Evolutionary conservation across 768 basidiomycete genomes (phyloP).

Genomic region (Serendipita vermifera): DNA sequence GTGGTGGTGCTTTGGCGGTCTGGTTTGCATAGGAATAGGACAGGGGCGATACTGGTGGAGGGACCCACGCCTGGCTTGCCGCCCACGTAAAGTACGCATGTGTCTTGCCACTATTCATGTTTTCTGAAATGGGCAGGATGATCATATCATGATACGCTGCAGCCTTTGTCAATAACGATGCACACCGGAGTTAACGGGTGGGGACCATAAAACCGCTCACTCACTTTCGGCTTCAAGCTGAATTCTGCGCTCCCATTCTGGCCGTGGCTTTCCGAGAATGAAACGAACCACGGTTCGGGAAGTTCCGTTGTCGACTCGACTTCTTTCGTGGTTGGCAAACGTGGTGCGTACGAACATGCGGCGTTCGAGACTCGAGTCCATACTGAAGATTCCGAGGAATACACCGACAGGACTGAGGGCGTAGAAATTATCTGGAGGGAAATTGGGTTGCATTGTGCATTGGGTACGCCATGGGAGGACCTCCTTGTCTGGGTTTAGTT

Average conservation of each 20-base stretch:
- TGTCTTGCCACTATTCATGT: constrained; percentile 94
- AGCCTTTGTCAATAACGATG: constrained; percentile 10
- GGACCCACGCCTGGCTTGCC: constrained; percentile 79
- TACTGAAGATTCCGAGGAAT: constrained; percentile 81
- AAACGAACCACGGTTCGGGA: constrained; percentile 81
- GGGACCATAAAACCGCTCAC: constrained; percentile 24
- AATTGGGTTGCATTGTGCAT: constrained; percentile 61
- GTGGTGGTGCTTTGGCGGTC: constrained; percentile 39
- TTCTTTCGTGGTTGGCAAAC: constrained; percentile 75
- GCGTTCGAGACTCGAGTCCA: constrained; percentile 72
- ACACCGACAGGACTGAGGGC: constrained; percentile 69
- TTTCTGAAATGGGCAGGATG: constrained; percentile 72
- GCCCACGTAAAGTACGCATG: constrained; percentile 91
- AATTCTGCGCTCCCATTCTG: constrained; percentile 65
- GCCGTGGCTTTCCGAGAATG: constrained; percentile 71
- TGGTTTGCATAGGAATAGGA: constrained; percentile 54
- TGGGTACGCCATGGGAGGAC: constrained; percentile 90
- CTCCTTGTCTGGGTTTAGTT: constrained; percentile 92
- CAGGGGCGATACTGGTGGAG: constrained; percentile 39
- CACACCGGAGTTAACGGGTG: not conserved
- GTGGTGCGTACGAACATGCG: constrained; percentile 78
- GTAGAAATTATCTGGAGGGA: constrained; percentile 65
- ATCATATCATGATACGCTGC: constrained; percentile 77
- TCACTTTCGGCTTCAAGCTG: constrained; percentile 82
- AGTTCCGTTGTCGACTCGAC: constrained; percentile 58